Evolutionary conservation across 257 asterid species (phyloP), one percentile per base, ranked within the genome.

Genomic region (Echium plantagineum): DNA sequence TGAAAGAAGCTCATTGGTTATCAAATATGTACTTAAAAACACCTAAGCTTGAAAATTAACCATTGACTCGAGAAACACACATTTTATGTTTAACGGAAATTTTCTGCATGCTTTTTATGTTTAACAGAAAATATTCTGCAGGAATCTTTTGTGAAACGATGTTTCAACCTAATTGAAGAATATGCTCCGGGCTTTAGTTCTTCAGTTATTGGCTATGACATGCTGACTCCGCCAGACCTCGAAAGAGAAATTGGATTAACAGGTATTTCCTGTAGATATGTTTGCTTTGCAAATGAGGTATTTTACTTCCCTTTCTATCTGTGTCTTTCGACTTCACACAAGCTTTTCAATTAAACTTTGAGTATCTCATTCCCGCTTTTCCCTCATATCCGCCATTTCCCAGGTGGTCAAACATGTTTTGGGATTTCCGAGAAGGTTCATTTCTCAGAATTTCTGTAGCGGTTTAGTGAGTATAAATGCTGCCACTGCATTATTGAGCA

Each of bases 161-260:
- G 98, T 77, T 91, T 91, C 68, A 42, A 78, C 70, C 56, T 83
- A 59, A 80, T 91, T n/a, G 96, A 91, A 57, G 98, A 91, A 70
- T 84, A 87, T 68, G 89, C 95, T 62, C 95, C 96, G 31, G 96
- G 96, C 61, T 91, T 91, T 64, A 82, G 70, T 59, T 80, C 95
- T 30, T 85, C 98, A 42, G 58, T 91, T 49, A 73, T 91, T 66
- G 96, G 87, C 53, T 88, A 91, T 54, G 98, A 91, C 81, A 85
- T 91, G 98, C 63, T 91, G 83, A 81, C 98, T 74, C 96, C 98
- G 42, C 96, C 96, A 19, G 96, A 88, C 75, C 95, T 91, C 62
- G 95, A 88, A 78, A 75, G 94, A 73, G 89, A 67, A 64, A 72
- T 87, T 61, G 98, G 98, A 52, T 74, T 91, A 79, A 91, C 94